Percentiles rank a stretch among this genome's conserved stretches.
Conservation (phyloP, 2,329 filamentous ascomycete species). For the Pseudodiploospora longispora region DNA sequence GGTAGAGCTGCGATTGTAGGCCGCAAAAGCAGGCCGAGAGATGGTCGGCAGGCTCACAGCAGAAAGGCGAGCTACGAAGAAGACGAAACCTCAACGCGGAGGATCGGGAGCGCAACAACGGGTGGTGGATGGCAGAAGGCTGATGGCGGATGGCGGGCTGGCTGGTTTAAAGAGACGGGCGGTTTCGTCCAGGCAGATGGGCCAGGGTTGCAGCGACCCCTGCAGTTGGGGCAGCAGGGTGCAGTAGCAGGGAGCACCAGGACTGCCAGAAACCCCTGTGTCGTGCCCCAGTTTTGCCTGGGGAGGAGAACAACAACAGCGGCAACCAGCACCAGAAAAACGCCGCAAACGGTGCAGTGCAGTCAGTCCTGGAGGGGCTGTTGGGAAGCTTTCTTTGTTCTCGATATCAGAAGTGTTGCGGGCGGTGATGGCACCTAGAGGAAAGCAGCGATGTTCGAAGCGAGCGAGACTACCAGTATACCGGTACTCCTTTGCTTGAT, state of each 20-base stretch:
- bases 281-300: neutral
- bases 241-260: neutral
- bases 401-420: too few relatives aligned
- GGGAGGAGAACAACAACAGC: too few relatives aligned
- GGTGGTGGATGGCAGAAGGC: conserved; percentile 13
- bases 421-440: too few relatives aligned
- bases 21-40: conserved; percentile 12
- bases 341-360: too few relatives aligned
- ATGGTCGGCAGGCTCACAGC: conserved; percentile 16
- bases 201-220: conserved; percentile 5
- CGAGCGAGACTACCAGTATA: too few relatives aligned
- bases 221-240: neutral
- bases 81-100: conserved; percentile 10
- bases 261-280: neutral
- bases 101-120: conserved; percentile 8
- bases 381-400: too few relatives aligned
- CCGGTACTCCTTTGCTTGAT: too few relatives aligned
- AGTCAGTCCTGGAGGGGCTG: too few relatives aligned
- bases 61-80: conserved; percentile 13
- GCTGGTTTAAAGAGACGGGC: conserved; percentile 22
- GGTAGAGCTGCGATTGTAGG: conserved; percentile 10
- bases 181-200: conserved; percentile 8
- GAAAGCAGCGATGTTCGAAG: too few relatives aligned
- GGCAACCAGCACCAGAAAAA: too few relatives aligned
- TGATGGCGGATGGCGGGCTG: conserved; percentile 10